These are phyloP conservation scores for Mycena maculata DNA, from an alignment of 768 basidiomycete genomes.

Conservation along the genomic window DNA sequence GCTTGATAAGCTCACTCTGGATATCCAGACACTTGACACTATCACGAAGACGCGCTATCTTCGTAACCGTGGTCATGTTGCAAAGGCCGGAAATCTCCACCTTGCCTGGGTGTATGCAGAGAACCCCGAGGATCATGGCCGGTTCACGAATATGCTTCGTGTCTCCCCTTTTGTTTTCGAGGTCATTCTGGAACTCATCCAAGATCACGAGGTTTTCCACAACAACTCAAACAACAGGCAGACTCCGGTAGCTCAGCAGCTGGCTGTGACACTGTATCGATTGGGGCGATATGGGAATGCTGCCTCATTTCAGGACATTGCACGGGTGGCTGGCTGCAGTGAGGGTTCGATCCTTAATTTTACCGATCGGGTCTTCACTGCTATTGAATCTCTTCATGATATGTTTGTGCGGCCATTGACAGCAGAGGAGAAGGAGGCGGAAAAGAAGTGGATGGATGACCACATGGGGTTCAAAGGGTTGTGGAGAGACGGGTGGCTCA, in stretches of 20 bases:
- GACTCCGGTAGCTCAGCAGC: conserved; percentile 42
- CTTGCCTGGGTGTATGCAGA: no score
- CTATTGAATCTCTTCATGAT: conserved; percentile 47
- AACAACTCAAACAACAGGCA: conserved; percentile 44
- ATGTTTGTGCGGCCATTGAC: conserved; percentile 43
- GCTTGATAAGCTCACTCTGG: no score
- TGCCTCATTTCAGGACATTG: conserved; percentile 44
- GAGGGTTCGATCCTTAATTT: conserved; percentile 45
- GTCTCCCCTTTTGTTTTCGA: conserved; percentile 44
- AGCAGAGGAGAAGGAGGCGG: conserved; percentile 46
- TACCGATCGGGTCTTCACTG: conserved; percentile 43
- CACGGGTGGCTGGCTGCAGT: conserved; percentile 40
- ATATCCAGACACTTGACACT: no score
- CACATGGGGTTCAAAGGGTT: conserved; percentile 44
- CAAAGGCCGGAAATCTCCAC: no score
- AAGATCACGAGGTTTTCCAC: conserved; percentile 42
- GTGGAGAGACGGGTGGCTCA: conserved; percentile 51
- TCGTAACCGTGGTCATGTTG: no score
- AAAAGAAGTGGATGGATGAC: conserved; percentile 50
- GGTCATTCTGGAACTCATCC: conserved; percentile 41
- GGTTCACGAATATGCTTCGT: conserved; percentile 33
- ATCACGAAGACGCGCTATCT: no score
- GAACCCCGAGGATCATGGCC: no score
- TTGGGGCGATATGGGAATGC: conserved; percentile 46
- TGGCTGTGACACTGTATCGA: conserved; percentile 44